Percentiles rank a stretch among this genome's conserved stretches.
phyloP scores from a whole-genome alignment of 2,329 filamentous ascomycete genomes.

The Phialophora macrospora region DNA sequence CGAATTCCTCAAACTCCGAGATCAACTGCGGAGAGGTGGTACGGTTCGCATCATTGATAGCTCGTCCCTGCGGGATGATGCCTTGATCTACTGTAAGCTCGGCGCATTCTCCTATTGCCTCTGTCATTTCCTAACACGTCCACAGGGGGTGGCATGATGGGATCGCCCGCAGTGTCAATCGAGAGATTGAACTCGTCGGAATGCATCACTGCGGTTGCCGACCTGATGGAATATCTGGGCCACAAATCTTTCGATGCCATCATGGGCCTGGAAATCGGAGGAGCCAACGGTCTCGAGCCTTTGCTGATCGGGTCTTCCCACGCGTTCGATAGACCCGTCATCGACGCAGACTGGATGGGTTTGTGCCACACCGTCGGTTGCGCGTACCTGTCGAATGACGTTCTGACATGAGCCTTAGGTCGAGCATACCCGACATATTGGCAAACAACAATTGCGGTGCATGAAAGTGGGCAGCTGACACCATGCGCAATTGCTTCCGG shows the following conservation, averaged over 20 bases:
- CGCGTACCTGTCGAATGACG: too few species aligned
- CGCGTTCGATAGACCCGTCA: background rate
- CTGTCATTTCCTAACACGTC: constrained; percentile 58
- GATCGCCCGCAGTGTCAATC: constrained; percentile 60
- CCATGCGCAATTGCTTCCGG: constrained; percentile 49
- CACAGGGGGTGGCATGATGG: constrained; percentile 42
- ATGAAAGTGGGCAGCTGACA: constrained; percentile 29
- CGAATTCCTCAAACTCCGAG: constrained; percentile 47
- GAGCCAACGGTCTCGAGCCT: constrained; percentile 61
- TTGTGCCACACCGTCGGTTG: too few species aligned
- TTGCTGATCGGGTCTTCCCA: too few species aligned
- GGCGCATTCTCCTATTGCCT: constrained; percentile 32
- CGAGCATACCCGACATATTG: constrained; percentile 31
- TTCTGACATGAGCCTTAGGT: constrained; percentile 26
- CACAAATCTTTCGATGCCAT: constrained; percentile 59
- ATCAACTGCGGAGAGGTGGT: constrained; percentile 46
- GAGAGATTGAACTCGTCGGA: constrained; percentile 66
- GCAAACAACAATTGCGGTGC: constrained; percentile 33
- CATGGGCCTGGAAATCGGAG: constrained; percentile 69
- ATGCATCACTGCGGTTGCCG: constrained; percentile 49
- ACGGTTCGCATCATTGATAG: constrained; percentile 49
- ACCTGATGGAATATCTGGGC: constrained; percentile 59
- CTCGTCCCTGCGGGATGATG: constrained; percentile 52
- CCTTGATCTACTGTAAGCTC: constrained; percentile 48
- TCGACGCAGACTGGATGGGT: constrained; percentile 28